Evolutionary conservation across 2,329 filamentous ascomycete genomes (phyloP).

Genomic region (Conoideocrella luteorostrata): DNA sequence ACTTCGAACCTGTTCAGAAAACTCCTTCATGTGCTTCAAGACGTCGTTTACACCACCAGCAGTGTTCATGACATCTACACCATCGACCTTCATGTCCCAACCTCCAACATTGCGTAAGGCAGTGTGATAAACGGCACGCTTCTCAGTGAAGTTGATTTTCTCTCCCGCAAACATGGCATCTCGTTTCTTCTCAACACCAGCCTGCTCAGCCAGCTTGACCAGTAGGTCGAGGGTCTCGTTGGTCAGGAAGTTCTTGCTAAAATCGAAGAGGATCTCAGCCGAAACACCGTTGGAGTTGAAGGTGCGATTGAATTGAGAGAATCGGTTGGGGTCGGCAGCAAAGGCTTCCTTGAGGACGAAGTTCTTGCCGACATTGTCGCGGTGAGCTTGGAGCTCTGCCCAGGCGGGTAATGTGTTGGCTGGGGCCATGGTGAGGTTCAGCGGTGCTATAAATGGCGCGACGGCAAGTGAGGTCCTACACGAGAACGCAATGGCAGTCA

Average conservation of each 20-base stretch:
- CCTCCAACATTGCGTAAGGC: constrained; percentile 87
- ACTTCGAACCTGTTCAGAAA: constrained; percentile 88
- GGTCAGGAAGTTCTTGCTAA: constrained; percentile 97
- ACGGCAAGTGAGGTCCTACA: no score
- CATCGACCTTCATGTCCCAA: constrained; percentile 77
- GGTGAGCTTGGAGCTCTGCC: constrained; percentile 86
- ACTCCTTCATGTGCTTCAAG: constrained; percentile 96
- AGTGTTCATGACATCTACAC: constrained; percentile 84
- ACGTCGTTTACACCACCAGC: constrained; percentile 86
- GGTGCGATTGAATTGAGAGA: constrained; percentile 81
- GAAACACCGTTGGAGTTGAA: constrained; percentile 78
- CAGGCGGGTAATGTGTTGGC: constrained; percentile 81
- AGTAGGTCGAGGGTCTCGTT: constrained; percentile 86
- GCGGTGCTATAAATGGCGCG: no score
- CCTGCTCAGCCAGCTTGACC: constrained; percentile 85
- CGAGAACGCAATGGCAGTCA: no score
- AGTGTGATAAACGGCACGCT: constrained; percentile 91
- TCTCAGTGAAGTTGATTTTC: constrained; percentile 99
- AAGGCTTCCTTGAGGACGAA: constrained; percentile 94
- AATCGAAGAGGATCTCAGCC: constrained; percentile 92
- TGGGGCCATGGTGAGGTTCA: constrained; percentile 60
- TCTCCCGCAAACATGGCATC: constrained; percentile 97
- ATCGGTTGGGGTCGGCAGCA: constrained; percentile 78
- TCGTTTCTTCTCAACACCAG: constrained; percentile 83
- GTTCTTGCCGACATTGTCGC: constrained; percentile 76